These are phyloP conservation scores for Meira nashicola DNA, from an alignment of 1,284 basidiomycete species.

Conservation along the genomic window DNA sequence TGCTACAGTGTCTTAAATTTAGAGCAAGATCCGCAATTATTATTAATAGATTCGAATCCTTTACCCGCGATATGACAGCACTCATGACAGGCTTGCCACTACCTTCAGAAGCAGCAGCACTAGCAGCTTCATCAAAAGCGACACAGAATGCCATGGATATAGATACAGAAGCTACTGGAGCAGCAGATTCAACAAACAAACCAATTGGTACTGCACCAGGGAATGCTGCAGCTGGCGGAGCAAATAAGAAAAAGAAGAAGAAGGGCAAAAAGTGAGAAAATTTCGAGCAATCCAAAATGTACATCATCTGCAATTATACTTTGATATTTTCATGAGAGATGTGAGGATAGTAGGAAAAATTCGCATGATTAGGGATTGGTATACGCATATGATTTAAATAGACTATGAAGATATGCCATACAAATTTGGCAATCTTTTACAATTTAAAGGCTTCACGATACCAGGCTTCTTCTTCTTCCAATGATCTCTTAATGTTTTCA, in stretches of 20 bases:
- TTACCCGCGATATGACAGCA: constrained; percentile 74
- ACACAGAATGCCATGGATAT: constrained; percentile 3
- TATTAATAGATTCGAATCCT: constrained; percentile 85
- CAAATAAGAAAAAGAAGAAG: constrained; percentile 16
- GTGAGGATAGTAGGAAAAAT: background rate
- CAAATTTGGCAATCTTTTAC: too few species aligned
- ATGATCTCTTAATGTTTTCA: constrained; percentile 13
- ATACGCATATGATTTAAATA: too few species aligned
- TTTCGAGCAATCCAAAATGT: background rate
- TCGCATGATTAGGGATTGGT: too few species aligned
- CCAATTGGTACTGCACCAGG: background rate
- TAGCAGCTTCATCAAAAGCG: background rate
- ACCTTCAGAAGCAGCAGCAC: background rate
- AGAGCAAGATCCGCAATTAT: constrained; percentile 86
- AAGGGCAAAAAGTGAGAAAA: constrained; percentile 16
- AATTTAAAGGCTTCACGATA: constrained; percentile 13
- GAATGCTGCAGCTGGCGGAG: background rate
- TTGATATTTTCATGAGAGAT: background rate
- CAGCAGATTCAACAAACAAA: background rate
- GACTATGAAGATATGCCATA: too few species aligned
- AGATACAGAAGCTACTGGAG: constrained; percentile 8
- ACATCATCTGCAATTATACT: background rate
- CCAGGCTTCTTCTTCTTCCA: constrained; percentile 19
- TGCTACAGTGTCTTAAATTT: constrained; percentile 65
- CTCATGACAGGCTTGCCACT: constrained; percentile 61